Conservation (phyloP, 2,329 filamentous ascomycete genomes). For the Calonectria leucothoes region DNA sequence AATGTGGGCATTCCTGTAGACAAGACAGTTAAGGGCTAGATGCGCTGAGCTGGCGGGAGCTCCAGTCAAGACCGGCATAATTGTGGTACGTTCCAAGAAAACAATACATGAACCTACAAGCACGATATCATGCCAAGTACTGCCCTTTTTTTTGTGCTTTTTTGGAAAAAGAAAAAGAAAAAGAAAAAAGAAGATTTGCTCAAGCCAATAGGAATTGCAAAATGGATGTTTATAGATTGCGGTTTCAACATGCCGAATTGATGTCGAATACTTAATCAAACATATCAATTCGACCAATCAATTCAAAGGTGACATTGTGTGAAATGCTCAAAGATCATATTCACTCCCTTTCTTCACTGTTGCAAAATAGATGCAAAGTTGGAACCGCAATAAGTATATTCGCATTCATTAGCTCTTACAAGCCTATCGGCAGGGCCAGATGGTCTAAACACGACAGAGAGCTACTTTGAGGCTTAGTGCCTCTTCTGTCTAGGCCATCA, state of each 20-base stretch:
- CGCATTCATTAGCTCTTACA: slow-evolving; percentile 26
- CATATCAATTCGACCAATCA: too few species aligned
- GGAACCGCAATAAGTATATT: slow-evolving; percentile 18
- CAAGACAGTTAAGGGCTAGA: background rate
- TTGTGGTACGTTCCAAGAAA: background rate
- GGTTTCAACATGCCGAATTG: too few species aligned
- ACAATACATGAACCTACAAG: background rate
- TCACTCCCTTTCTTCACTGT: background rate
- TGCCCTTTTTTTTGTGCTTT: background rate
- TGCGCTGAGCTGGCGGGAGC: background rate
- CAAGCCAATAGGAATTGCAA: background rate
- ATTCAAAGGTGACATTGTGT: background rate
- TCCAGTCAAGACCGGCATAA: background rate
- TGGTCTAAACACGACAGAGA: background rate
- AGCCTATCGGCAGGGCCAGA: slow-evolving; percentile 7
- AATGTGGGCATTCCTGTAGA: background rate
- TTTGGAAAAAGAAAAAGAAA: too few species aligned
- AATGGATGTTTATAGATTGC: background rate
- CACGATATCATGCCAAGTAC: background rate
- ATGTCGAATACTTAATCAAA: too few species aligned
- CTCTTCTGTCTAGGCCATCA: slow-evolving; percentile 5
- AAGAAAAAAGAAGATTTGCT: too few species aligned
- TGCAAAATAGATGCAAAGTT: background rate
- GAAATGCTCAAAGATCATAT: too few species aligned
- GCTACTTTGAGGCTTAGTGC: background rate